phyloP scores from a whole-genome alignment of 1,139 yeast genomes.

The Pichia sp. region DNA sequence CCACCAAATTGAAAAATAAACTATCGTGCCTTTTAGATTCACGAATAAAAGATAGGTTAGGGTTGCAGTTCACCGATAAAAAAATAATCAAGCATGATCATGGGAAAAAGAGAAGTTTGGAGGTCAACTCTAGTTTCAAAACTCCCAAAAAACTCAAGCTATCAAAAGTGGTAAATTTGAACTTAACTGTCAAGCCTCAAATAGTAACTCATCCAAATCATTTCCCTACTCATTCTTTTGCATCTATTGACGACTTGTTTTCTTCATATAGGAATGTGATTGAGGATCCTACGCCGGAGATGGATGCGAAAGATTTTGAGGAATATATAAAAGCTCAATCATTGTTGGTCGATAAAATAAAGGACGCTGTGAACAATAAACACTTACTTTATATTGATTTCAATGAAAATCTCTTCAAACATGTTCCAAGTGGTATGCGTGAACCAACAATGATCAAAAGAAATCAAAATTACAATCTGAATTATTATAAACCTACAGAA shows the following conservation, averaged over 20 bases:
- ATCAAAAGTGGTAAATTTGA: constrained; percentile 32
- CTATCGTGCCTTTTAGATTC: constrained; percentile 1
- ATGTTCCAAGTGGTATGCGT: constrained; percentile 30
- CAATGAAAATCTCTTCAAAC: constrained; percentile 32
- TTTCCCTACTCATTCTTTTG: constrained; percentile 40
- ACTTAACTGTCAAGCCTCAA: constrained; percentile 51
- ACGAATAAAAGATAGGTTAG: constrained; percentile 4
- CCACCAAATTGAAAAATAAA: constrained; percentile 5
- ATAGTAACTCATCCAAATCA: constrained; percentile 77
- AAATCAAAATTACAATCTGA: constrained; percentile 27
- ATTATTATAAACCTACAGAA: constrained; percentile 36
- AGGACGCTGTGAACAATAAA: constrained; percentile 45
- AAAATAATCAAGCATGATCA: background rate
- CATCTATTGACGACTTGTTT: constrained; percentile 40
- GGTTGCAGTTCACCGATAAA: background rate
- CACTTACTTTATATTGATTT: constrained; percentile 45
- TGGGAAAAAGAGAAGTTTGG: constrained; percentile 5
- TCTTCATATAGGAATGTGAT: constrained; percentile 47
- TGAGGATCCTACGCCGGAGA: constrained; percentile 47
- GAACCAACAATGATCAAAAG: constrained; percentile 35
- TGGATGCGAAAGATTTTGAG: constrained; percentile 41
- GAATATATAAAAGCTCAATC: constrained; percentile 46
- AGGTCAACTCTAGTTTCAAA: background rate
- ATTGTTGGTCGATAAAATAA: constrained; percentile 42
- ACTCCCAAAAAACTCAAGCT: constrained; percentile 11